Evolutionary conservation across 2,329 filamentous ascomycete species (phyloP).

Genomic region (Aspergillus sp.): DNA sequence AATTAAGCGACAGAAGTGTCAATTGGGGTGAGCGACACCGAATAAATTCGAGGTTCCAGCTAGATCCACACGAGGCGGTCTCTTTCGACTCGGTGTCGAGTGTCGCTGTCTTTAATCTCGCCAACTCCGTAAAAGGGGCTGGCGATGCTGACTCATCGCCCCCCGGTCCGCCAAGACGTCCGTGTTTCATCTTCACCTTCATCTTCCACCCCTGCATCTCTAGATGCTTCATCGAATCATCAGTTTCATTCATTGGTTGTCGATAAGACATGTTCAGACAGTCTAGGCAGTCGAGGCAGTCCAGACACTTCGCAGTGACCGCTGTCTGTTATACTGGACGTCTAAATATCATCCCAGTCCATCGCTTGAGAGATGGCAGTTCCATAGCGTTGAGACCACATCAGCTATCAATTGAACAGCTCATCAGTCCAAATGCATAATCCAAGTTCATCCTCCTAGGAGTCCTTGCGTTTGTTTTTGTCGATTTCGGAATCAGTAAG

Average conservation of each 20-base stretch:
- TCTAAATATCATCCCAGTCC: too few relatives aligned
- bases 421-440: background rate
- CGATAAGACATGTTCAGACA: background rate
- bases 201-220: background rate
- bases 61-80: slow-evolving; percentile 19
- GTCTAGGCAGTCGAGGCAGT: too few relatives aligned
- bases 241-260: background rate
- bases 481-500: background rate
- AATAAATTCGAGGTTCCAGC: slow-evolving; percentile 18
- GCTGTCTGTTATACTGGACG: too few relatives aligned
- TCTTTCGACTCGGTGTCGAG: background rate
- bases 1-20: background rate
- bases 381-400: background rate
- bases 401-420: background rate
- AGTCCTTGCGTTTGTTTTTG: background rate
- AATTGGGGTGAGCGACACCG: slow-evolving; percentile 4
- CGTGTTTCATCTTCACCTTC: slow-evolving; percentile 17
- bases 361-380: too few relatives aligned
- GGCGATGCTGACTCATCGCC: slow-evolving; percentile 31
- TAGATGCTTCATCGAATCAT: background rate
- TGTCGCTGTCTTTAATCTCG: background rate
- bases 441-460: background rate
- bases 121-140: slow-evolving; percentile 37
- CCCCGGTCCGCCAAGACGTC: slow-evolving; percentile 17
- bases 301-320: too few relatives aligned